A percentile compares a stretch with the other conserved stretches of the same genome.
Evolutionary conservation across 805 yeast species (phyloP).

Genomic region (Torulaspora indica): DNA sequence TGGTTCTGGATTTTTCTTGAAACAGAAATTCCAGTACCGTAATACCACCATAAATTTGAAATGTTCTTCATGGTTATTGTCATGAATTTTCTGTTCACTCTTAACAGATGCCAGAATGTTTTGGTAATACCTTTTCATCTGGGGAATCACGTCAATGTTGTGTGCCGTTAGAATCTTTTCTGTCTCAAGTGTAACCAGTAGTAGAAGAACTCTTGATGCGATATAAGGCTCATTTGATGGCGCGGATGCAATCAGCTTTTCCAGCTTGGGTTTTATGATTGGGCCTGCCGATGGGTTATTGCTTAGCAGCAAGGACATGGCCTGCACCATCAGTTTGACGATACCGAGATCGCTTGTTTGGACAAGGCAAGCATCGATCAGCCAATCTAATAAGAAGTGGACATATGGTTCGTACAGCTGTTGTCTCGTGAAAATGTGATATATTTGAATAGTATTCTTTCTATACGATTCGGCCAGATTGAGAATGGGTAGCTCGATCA

Average conservation of each 20-base stretch:
- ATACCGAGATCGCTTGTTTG: slow-evolving; percentile 18
- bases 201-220: slow-evolving; percentile 1
- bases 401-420: slow-evolving; percentile 14
- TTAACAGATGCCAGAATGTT: not conserved
- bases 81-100: not conserved
- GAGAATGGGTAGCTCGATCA: slow-evolving; percentile 60
- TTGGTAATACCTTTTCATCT: not conserved
- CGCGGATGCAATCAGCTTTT: not conserved
- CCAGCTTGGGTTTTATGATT: not conserved
- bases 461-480: slow-evolving; percentile 40
- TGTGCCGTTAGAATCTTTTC: not conserved
- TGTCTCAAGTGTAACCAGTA: slow-evolving; percentile 5
- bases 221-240: not conserved
- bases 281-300: not conserved
- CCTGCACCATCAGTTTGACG: slow-evolving; percentile 13
- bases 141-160: not conserved
- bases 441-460: slow-evolving; percentile 34
- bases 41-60: slow-evolving; percentile 28
- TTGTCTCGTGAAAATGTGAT: slow-evolving; percentile 19
- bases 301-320: slow-evolving; percentile 2
- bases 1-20: slow-evolving; percentile 5
- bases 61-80: slow-evolving; percentile 1
- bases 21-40: slow-evolving; percentile 13
- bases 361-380: slow-evolving; percentile 19
- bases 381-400: slow-evolving; percentile 25